Conservation (phyloP, 768 basidiomycete species). For the Tylopilus vinaceipallidus region DNA sequence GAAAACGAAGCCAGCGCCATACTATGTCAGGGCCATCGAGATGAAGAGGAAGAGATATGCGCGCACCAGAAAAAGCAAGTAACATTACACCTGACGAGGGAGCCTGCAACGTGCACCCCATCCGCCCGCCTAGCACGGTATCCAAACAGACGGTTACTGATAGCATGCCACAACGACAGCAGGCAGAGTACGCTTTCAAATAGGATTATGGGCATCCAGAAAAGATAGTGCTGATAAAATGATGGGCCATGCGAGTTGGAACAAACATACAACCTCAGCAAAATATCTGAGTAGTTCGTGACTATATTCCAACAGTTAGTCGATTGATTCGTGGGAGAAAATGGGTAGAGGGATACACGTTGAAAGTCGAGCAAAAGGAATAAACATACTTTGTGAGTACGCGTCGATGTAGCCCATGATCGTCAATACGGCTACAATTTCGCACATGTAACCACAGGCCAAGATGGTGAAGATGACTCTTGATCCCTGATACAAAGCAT, state of each 20-base stretch:
- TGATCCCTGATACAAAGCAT: slow-evolving; percentile 9
- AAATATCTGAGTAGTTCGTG: background rate
- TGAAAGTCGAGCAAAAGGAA: background rate
- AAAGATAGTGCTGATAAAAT: slow-evolving; percentile 1
- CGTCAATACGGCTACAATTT: slow-evolving; percentile 4
- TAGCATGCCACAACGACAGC: slow-evolving; percentile 3
- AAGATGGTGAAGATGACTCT: slow-evolving; percentile 5
- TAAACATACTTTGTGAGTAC: slow-evolving; percentile 2
- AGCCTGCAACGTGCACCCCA: background rate
- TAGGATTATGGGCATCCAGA: slow-evolving; percentile 11
- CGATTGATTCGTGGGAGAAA: background rate
- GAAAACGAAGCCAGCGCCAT: background rate
- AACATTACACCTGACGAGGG: background rate
- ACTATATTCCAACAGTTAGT: background rate
- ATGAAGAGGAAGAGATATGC: background rate
- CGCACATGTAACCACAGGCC: slow-evolving; percentile 1
- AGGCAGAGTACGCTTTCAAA: slow-evolving; percentile 3
- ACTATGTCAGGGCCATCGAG: background rate
- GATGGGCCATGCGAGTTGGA: background rate
- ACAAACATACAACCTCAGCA: slow-evolving; percentile 3
- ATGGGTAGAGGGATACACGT: background rate
- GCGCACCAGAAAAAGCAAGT: slow-evolving; percentile 3
- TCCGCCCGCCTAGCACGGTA: background rate
- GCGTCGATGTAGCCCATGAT: slow-evolving; percentile 7
- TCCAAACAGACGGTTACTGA: background rate